These are phyloP conservation scores for Colletotrichum sp. DNA, from an alignment of 2,329 filamentous ascomycete species.

Conservation along the genomic window DNA sequence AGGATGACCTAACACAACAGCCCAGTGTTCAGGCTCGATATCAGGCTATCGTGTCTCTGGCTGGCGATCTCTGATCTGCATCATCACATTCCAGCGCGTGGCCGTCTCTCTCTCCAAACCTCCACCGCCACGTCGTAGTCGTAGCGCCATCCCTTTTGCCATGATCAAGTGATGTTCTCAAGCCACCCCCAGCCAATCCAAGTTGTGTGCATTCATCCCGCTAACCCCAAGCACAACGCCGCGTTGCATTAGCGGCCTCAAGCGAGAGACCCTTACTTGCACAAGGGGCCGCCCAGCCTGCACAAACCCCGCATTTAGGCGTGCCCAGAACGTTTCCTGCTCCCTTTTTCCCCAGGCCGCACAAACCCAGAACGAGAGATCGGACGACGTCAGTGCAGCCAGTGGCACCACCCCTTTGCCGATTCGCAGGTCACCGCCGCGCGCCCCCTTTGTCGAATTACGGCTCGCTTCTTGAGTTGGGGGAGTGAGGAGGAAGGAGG, in stretches of 20 bases:
- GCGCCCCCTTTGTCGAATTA: neutral
- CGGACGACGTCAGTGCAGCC: constrained; percentile 10
- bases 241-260: neutral
- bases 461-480: neutral
- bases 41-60: neutral
- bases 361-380: neutral
- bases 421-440: neutral
- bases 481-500: neutral
- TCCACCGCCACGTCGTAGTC: neutral
- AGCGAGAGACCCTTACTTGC: constrained; percentile 8
- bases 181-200: neutral
- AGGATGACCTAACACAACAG: neutral
- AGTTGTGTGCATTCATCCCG: neutral
- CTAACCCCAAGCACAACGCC: neutral
- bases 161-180: neutral
- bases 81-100: neutral
- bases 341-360: neutral
- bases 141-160: neutral
- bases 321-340: constrained; percentile 5
- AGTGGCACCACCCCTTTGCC: neutral
- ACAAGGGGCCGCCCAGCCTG: neutral
- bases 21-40: neutral
- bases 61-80: neutral
- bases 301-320: constrained; percentile 16
- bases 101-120: neutral